These are phyloP conservation scores for Annulohypoxylon moriforme DNA, from an alignment of 495 filamentous ascomycete species.

Conservation along the genomic window DNA sequence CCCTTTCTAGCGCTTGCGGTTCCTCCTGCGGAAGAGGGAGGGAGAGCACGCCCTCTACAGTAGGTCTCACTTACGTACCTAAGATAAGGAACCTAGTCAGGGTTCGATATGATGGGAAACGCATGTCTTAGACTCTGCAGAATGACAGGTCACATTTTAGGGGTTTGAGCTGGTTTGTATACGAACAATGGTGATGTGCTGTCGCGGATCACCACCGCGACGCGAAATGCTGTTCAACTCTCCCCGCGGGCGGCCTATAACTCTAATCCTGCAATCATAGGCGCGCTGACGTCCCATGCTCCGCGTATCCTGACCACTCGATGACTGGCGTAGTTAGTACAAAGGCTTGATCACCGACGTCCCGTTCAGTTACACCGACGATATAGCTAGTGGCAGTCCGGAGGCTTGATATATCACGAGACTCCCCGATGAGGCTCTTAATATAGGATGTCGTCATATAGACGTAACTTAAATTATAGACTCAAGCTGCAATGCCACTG, in stretches of 20 bases:
- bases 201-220: conserved; percentile 13
- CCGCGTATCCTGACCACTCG: not conserved
- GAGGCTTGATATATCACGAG: not conserved
- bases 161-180: not conserved
- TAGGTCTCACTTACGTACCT: conserved; percentile 9
- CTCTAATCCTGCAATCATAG: not conserved
- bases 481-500: not conserved
- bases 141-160: conserved; percentile 23
- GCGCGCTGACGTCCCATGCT: not conserved
- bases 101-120: not conserved
- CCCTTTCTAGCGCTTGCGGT: not conserved
- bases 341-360: not conserved
- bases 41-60: not conserved
- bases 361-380: not conserved
- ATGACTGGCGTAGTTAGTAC: not conserved
- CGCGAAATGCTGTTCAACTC: conserved; percentile 17
- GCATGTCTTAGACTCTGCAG: conserved; percentile 17
- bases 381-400: not conserved
- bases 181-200: conserved; percentile 2
- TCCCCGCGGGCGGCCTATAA: not conserved
- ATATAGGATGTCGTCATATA: not conserved
- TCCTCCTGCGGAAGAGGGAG: not conserved
- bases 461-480: not conserved
- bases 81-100: conserved; percentile 4
- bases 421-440: conserved; percentile 13